Conservation (phyloP, 2,329 filamentous ascomycete species). For the Mariannaea sp. region DNA sequence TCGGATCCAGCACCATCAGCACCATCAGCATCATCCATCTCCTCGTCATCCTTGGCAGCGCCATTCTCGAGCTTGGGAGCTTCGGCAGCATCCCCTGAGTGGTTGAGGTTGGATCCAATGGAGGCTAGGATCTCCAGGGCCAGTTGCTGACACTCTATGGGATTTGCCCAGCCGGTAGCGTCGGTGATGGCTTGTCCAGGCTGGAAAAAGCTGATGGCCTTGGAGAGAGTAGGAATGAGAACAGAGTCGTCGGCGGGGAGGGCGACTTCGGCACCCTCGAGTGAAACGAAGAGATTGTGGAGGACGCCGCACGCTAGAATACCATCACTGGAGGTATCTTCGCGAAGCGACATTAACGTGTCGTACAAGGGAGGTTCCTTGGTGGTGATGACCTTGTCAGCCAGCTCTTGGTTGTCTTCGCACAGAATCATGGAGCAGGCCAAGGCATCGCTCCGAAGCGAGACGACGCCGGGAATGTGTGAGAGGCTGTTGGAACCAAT, state of each 20-base stretch:
- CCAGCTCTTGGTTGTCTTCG: constrained; percentile 62
- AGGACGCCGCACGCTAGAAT: constrained; percentile 64
- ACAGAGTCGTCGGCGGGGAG: constrained; percentile 42
- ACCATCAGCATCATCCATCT: constrained; percentile 45
- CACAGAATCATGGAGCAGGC: constrained; percentile 62
- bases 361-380: constrained; percentile 54
- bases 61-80: constrained; percentile 39
- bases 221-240: constrained; percentile 45
- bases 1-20: constrained; percentile 41
- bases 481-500: constrained; percentile 53
- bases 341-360: constrained; percentile 54
- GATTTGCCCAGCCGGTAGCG: constrained; percentile 46
- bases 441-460: constrained; percentile 53
- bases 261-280: constrained; percentile 33
- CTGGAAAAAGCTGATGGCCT: constrained; percentile 37
- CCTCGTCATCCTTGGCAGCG: constrained; percentile 46
- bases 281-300: constrained; percentile 63
- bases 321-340: constrained; percentile 52
- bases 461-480: constrained; percentile 48
- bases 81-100: constrained; percentile 48
- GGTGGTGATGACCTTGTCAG: constrained; percentile 58
- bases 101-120: constrained; percentile 64
- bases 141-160: constrained; percentile 55
- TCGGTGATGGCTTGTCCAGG: constrained; percentile 36
- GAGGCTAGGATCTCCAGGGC: constrained; percentile 67